A percentile compares a stretch with the other conserved stretches of the same genome.
phyloP scores from a whole-genome alignment of 371 early-diverging fungal species.

The Sporodiniella umbellata region DNA sequence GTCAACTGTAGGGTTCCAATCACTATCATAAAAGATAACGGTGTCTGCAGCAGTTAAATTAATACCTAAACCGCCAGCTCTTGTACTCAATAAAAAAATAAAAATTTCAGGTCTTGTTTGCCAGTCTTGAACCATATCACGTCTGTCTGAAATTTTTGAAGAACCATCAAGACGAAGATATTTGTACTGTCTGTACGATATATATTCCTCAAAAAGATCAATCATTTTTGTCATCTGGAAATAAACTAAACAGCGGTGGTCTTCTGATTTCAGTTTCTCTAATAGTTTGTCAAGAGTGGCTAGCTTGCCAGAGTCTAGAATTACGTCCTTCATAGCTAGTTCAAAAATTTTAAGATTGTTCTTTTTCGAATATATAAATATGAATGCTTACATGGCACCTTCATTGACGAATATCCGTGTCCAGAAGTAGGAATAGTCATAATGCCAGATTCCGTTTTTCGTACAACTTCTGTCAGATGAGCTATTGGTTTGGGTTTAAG shows the following conservation, averaged over 20 bases:
- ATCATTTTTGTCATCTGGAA: slow-evolving; percentile 99
- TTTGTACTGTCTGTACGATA: slow-evolving; percentile 83
- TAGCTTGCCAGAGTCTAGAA: slow-evolving; percentile 95
- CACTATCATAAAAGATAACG: slow-evolving; percentile 98
- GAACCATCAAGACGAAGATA: slow-evolving; percentile 97
- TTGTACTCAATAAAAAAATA: slow-evolving; percentile 96
- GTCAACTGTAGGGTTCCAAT: slow-evolving; percentile 99
- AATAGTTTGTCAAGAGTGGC: slow-evolving; percentile 85
- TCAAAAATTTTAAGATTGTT: not conserved
- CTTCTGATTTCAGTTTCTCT: slow-evolving; percentile 83
- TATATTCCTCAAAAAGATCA: slow-evolving; percentile 95
- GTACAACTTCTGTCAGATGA: slow-evolving; percentile 18
- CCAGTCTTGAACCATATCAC: slow-evolving; percentile 93
- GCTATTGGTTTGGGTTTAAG: slow-evolving; percentile 14
- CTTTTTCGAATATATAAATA: not conserved
- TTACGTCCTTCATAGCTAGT: slow-evolving; percentile 75
- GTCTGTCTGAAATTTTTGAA: slow-evolving; percentile 86
- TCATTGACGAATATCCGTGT: slow-evolving; percentile 44
- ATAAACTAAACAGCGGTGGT: slow-evolving; percentile 94
- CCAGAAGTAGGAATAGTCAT: slow-evolving; percentile 33
- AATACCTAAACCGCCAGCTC: slow-evolving; percentile 99
- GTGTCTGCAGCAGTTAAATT: slow-evolving; percentile 99
- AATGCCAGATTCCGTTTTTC: slow-evolving; percentile 25
- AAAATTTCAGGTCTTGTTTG: slow-evolving; percentile 90
- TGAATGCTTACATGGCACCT: slow-evolving; percentile 36